Base-by-base conservation (phyloP, 1,284 basidiomycete genomes). In the Ustilago hordei region DNA sequence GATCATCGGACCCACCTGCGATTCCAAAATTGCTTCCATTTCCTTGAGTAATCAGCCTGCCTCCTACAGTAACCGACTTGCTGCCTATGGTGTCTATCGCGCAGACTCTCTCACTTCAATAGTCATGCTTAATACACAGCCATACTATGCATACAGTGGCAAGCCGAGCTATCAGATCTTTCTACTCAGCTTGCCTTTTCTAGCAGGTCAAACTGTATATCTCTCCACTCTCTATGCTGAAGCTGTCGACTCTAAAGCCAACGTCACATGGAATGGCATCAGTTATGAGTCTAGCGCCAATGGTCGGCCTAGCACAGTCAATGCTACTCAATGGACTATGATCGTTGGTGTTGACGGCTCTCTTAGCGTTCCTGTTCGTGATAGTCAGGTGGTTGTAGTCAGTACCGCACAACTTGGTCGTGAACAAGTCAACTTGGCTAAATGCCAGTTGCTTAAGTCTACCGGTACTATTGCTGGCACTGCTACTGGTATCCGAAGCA, bases 261-360 rank as follows among this genome's bases (percentile, higher is more conserved):
- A 78, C 56, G 66, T 74, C 6, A 62, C 59, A 34, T 81, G 78
- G 78, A 81, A 81, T 59, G 80, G 80, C 35, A 73, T 80, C 69
- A 75, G 71, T 54, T 81, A 76, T 69, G 78, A 80, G 58, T 31
- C 31, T 32, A 67, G 57, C 32, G 58, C 64, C 41, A 75, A 12
- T 47, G 80, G 80, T 9, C 54, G 56, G 31, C 68, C 80, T 12
- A 48, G 41, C 23, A 64, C 60, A 31, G 66, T 78, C 52, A 70
- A 78, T 54, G 19, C 32, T 11, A 59, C 58, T 28, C 53, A 56
- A 36, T 66, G 55, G 64, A 67, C 66, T 48, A 69, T 73, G 66
- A 64, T 62, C 7, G 74, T 79, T 34, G 70, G 69, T 17, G 35
- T 60, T 34, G 75, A 78, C 43, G 80, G 80, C 12, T 50, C 60